Percentiles rank a stretch among this genome's conserved stretches.
Evolutionary conservation across 2,329 filamentous ascomycete species (phyloP).

Genomic region (Penicillium sp.): DNA sequence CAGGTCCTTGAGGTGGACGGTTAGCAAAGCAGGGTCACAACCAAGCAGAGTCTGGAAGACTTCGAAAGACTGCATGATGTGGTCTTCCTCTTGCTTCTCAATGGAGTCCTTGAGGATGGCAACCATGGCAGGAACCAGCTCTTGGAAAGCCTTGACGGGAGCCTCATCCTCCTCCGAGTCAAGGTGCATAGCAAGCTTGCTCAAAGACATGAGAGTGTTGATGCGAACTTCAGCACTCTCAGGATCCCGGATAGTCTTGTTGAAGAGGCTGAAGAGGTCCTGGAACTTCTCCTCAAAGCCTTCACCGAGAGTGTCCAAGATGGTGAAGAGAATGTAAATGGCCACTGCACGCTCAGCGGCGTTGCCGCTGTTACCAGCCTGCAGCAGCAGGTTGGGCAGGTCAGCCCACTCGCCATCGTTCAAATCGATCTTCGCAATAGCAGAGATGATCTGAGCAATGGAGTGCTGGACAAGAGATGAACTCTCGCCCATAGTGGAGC

Average conservation of each 20-base stretch:
- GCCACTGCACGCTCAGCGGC: slow-evolving; percentile 83
- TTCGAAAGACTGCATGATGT: slow-evolving; percentile 86
- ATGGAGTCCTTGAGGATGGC: slow-evolving; percentile 82
- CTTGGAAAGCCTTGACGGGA: slow-evolving; percentile 71
- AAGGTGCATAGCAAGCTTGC: slow-evolving; percentile 80
- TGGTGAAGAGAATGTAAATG: slow-evolving; percentile 87
- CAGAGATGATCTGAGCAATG: slow-evolving; percentile 80
- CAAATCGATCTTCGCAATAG: slow-evolving; percentile 81
- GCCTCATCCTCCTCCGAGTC: slow-evolving; percentile 81
- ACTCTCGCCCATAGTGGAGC: slow-evolving; percentile 78
- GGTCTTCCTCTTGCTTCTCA: slow-evolving; percentile 76
- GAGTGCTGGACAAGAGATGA: slow-evolving; percentile 77
- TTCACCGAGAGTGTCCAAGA: slow-evolving; percentile 83
- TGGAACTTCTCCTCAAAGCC: slow-evolving; percentile 77
- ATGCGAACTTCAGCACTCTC: slow-evolving; percentile 89
- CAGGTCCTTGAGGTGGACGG: slow-evolving; percentile 82
- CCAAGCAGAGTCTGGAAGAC: slow-evolving; percentile 94
- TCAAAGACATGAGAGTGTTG: slow-evolving; percentile 89
- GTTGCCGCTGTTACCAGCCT: slow-evolving; percentile 71
- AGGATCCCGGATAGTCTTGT: slow-evolving; percentile 81
- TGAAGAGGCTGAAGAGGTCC: slow-evolving; percentile 79
- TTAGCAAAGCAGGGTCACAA: slow-evolving; percentile 81
- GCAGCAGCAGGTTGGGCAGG: slow-evolving; percentile 73
- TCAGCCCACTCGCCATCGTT: slow-evolving; percentile 82
- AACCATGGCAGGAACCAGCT: slow-evolving; percentile 82